phyloP scores from a whole-genome alignment of 176 grass and related monocot species.

The Avena sativa region DNA sequence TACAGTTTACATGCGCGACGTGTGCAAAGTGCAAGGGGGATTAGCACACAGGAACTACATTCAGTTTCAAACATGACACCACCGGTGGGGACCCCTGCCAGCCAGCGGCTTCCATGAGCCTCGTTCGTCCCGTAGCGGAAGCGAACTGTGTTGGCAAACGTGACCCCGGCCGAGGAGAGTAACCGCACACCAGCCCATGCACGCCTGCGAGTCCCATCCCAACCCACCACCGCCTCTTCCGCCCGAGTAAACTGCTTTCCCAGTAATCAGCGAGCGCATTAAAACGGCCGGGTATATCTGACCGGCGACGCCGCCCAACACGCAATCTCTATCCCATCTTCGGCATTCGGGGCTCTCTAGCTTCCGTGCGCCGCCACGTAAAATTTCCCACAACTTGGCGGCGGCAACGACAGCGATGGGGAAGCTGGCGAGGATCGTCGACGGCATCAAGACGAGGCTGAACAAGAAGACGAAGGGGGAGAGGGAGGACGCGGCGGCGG shows the following conservation, averaged over 20 bases:
- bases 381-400: not conserved
- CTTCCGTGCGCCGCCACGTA: not conserved
- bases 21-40: no score
- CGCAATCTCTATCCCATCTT: not conserved
- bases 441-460: conserved; percentile 74
- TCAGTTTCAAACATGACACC: not conserved
- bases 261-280: conserved; percentile 27
- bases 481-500: not conserved
- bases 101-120: no score
- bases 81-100: not conserved
- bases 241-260: conserved; percentile 19
- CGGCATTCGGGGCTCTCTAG: not conserved
- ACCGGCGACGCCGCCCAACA: not conserved
- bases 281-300: not conserved
- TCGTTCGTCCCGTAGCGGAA: not conserved
- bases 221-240: not conserved
- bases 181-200: not conserved
- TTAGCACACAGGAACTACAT: no score
- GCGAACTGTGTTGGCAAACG: not conserved
- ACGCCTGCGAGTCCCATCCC: not conserved
- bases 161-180: not conserved
- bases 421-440: conserved; percentile 69
- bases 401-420: conserved; percentile 41
- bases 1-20: no score
- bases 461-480: conserved; percentile 41